phyloP scores from a whole-genome alignment of 1,139 yeast genomes.

The Blastobotrys serpentis region DNA sequence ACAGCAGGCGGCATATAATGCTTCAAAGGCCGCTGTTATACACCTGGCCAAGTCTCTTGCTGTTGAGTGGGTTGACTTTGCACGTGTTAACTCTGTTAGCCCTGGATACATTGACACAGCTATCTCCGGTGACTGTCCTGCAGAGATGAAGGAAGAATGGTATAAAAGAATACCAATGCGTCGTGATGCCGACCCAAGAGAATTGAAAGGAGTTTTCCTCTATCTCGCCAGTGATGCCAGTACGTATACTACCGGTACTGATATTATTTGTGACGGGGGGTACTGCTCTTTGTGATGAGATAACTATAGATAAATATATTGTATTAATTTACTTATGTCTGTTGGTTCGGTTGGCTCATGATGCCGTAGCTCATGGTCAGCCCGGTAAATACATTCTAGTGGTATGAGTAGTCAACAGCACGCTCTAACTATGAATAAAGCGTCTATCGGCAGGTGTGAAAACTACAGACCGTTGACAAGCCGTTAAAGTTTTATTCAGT shows the following conservation, averaged over 20 bases:
- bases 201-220: conserved; percentile 82
- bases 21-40: conserved; percentile 78
- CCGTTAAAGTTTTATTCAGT: too few relatives aligned
- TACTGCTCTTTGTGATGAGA: too few relatives aligned
- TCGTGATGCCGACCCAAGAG: conserved; percentile 75
- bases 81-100: conserved; percentile 71
- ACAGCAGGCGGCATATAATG: conserved; percentile 76
- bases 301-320: too few relatives aligned
- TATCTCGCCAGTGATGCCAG: conserved; percentile 88
- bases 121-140: conserved; percentile 57
- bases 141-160: conserved; percentile 59
- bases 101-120: conserved; percentile 79
- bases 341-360: too few relatives aligned
- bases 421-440: too few relatives aligned
- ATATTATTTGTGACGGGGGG: conserved; percentile 84
- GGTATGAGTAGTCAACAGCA: too few relatives aligned
- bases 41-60: conserved; percentile 74
- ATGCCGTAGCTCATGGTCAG: too few relatives aligned
- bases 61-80: conserved; percentile 79
- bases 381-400: too few relatives aligned
- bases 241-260: conserved; percentile 80
- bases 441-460: too few relatives aligned
- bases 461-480: too few relatives aligned
- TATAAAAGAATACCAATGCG: conserved; percentile 76
- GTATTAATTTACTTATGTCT: too few relatives aligned